Base-by-base conservation (phyloP, 371 early-diverging fungal genomes). In the Mucor piriformis region DNA sequence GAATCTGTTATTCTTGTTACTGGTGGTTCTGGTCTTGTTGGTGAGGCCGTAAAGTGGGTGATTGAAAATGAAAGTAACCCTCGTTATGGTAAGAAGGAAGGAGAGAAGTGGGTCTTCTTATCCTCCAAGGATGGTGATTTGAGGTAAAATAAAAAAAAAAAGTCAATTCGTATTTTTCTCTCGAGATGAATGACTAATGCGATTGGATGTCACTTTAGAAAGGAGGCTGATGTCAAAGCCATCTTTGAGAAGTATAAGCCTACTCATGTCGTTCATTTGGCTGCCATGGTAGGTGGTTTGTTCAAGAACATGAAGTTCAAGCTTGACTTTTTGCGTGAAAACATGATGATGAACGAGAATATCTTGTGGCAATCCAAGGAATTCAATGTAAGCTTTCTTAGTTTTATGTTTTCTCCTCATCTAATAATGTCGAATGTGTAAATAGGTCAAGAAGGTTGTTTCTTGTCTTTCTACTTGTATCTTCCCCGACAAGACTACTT, bases 381-480 rank as follows among this genome's bases (percentile, higher is more conserved):
- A 72, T 78, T 67, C 71, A 85, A 85, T 18, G 92, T 88, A 77
- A 64, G 72, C 8, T 38, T 11, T n/a, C 24, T 12, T n/a, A 23
- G n/a, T 23, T 55, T 34, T 49, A 12, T 3, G 18, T 6, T 11
- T 27, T 6, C 2, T 35, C 3, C 42, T 34, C 2, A 27, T 32
- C 20, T 35, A 29, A n/a, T 12, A 12, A 20, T 12, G 32, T 23
- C 5, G 11, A n/a, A 18, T 29, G 7, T 20, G 3, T 38, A 16
- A 25, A 37, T 53, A 88, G 88, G 88, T 91, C 68, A 70, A 88
- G 77, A 94, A 92, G 76, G 88, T 92, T 40, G 91, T 94, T 42
- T 91, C 92, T 5, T 94, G 94, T 72, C 82, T 94, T 58, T 90
- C 90, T 15, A 94, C 94, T 20, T 94, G 94, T 76, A 86, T 94